phyloP scores from a whole-genome alignment of 495 filamentous ascomycete genomes.

The Penicillium arizonense region DNA sequence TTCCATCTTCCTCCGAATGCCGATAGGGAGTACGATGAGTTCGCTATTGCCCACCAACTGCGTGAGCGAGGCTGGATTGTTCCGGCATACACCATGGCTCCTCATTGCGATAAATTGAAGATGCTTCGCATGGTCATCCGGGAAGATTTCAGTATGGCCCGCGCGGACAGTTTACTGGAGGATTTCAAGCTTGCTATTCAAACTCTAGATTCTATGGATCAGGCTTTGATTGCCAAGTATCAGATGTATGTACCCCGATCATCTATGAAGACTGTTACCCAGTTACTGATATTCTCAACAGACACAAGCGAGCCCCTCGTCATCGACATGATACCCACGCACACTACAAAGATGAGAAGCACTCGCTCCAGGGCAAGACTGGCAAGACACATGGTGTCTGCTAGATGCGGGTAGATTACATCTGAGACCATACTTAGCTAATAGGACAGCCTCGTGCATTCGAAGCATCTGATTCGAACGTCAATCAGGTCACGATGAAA shows the following conservation, averaged over 20 bases:
- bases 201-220: conserved; percentile 70
- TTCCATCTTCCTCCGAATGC: conserved; percentile 64
- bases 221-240: conserved; percentile 62
- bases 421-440: no score
- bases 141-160: conserved; percentile 78
- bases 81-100: conserved; percentile 93
- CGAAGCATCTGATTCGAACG: not conserved
- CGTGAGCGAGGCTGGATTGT: conserved; percentile 85
- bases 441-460: not conserved
- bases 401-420: conserved; percentile 34
- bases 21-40: conserved; percentile 76
- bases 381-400: conserved; percentile 87
- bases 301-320: conserved; percentile 55
- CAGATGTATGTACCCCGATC: conserved; percentile 46
- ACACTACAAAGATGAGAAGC: conserved; percentile 72
- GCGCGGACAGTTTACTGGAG: conserved; percentile 68
- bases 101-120: conserved; percentile 72
- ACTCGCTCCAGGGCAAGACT: conserved; percentile 81
- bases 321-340: conserved; percentile 55
- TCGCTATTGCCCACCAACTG: conserved; percentile 76
- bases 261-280: no score
- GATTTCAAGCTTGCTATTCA: conserved; percentile 72
- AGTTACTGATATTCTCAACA: conserved; percentile 16
- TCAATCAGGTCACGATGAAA: no score
- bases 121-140: conserved; percentile 86